Conservation (phyloP, 2,329 filamentous ascomycete genomes). For the Neonectria coccinea region DNA sequence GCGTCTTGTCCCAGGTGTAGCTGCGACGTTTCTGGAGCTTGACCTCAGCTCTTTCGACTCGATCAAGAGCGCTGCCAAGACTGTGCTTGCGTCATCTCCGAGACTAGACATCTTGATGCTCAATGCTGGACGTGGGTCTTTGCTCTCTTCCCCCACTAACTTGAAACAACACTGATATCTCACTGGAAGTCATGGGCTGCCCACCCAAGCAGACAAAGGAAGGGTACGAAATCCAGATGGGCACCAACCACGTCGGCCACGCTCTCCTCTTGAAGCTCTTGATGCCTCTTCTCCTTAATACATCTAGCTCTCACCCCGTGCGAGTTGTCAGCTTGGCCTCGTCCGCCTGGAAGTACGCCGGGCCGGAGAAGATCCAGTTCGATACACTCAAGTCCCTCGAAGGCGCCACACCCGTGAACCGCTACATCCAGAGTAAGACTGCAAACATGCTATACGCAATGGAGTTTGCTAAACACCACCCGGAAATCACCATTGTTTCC, state of each 20-base stretch:
- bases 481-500: slow-evolving; percentile 13
- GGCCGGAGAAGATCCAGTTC: slow-evolving; percentile 18
- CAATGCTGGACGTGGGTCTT: slow-evolving; percentile 42
- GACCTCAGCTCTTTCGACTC: slow-evolving; percentile 60
- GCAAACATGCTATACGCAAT: slow-evolving; percentile 26
- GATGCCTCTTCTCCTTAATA: slow-evolving; percentile 20
- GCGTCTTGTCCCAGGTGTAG: slow-evolving; percentile 32
- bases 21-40: slow-evolving; percentile 52
- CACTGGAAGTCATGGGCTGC: slow-evolving; percentile 8
- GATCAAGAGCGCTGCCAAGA: slow-evolving; percentile 53
- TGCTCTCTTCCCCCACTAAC: neutral
- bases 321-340: slow-evolving; percentile 24
- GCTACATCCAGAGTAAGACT: slow-evolving; percentile 26
- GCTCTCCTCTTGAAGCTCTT: slow-evolving; percentile 22
- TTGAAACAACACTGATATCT: neutral
- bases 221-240: slow-evolving; percentile 30
- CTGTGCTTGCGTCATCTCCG: slow-evolving; percentile 48
- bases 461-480: slow-evolving; percentile 12
- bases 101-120: slow-evolving; percentile 57
- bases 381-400: slow-evolving; percentile 21
- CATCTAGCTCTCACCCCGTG: slow-evolving; percentile 11
- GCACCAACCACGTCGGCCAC: slow-evolving; percentile 30
- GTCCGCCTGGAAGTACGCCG: slow-evolving; percentile 16
- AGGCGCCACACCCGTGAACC: slow-evolving; percentile 15
- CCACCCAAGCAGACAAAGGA: slow-evolving; percentile 21